phyloP scores from a whole-genome alignment of 176 grass and related monocot species.

The Sorghum bicolor region DNA sequence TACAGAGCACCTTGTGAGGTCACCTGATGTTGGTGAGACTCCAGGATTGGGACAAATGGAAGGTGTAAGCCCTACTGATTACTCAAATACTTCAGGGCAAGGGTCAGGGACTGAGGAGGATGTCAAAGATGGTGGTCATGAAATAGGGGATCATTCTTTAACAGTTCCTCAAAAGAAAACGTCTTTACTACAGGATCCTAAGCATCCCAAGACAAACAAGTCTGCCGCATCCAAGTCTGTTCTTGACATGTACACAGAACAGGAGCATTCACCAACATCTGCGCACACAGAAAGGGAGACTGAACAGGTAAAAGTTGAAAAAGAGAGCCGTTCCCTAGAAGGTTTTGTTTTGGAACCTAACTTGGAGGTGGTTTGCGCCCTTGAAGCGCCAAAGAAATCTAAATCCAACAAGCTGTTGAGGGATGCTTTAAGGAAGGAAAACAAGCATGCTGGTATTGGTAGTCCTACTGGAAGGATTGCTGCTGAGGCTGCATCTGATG shows the following conservation, averaged over 20 bases:
- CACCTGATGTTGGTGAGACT: slow-evolving; percentile 36
- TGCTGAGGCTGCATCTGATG: slow-evolving; percentile 20
- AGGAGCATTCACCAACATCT: slow-evolving; percentile 25
- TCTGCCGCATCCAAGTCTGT: slow-evolving; percentile 29
- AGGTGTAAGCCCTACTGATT: slow-evolving; percentile 33
- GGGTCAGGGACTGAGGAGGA: slow-evolving; percentile 27
- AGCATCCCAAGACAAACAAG: slow-evolving; percentile 39
- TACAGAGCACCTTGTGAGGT: slow-evolving; percentile 44
- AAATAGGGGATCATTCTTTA: slow-evolving; percentile 23
- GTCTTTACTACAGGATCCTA: slow-evolving; percentile 22
- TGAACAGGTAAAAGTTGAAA: slow-evolving; percentile 36
- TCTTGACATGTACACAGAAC: slow-evolving; percentile 14
- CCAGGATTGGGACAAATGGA: slow-evolving; percentile 33
- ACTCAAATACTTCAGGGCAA: slow-evolving; percentile 28
- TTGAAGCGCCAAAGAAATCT: slow-evolving; percentile 40
- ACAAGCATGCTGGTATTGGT: slow-evolving; percentile 7
- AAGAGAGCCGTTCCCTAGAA: slow-evolving; percentile 29
- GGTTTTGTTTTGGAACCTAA: slow-evolving; percentile 32
- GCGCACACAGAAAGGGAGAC: slow-evolving; percentile 18
- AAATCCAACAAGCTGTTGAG: slow-evolving; percentile 37
- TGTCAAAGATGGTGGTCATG: slow-evolving; percentile 25
- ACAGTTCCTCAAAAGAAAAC: slow-evolving; percentile 47
- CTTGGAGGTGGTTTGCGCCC: slow-evolving; percentile 32
- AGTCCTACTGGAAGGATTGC: slow-evolving; percentile 28
- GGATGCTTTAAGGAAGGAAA: slow-evolving; percentile 47